Evolutionary conservation across 805 yeast species (phyloP), one percentile per base, ranked within the genome.

Genomic region (Geotrichum ghanense): DNA sequence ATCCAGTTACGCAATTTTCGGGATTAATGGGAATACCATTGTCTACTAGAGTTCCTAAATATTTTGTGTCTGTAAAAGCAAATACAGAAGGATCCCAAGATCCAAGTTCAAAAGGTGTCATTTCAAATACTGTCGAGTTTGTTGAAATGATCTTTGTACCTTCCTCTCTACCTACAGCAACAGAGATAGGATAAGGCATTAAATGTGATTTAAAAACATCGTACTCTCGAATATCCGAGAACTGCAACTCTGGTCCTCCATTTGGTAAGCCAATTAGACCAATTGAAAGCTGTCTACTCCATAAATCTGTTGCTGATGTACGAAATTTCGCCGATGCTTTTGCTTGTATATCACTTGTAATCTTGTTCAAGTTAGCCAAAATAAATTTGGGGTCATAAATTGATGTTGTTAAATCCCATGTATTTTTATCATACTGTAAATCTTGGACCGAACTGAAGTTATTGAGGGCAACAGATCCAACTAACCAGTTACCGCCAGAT

Each of bases 401-500:
- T 2, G 79, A 67, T 49, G 75, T 63, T 5, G 71, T 69, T 42
- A 83, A 66, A 52, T 82, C 73, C 94, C 94, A 83, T 44, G 82
- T 72, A 0, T 69, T 68, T 2, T 49, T 43, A 39, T 61, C 55
- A 46, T 69, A 68, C 16, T 73, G 54, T 22, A 83, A 73, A 3
- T 69, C 75, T 53, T 78, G 78, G 20, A 83, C 75, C 10, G 81
- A 68, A 2, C 85, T 74, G 77, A 81, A 83, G 56, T 80, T 76
- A 57, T 85, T 83, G 58, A 74, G 65, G 0, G 74, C 78, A 22
- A 84, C 61, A 3, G 89, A 72, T 0, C 84, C 82, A 17, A 84
- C 67, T 44, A 83, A 66, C 94, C 95, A 87, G 9, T 81, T 73
- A 12, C 95, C 95, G 21, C 95, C 95, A 12, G 88, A 79, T 17